Evolutionary conservation across 2,329 filamentous ascomycete species (phyloP), one percentile per base, ranked within the genome.

Genomic region (Ophioceras dolichostomum): DNA sequence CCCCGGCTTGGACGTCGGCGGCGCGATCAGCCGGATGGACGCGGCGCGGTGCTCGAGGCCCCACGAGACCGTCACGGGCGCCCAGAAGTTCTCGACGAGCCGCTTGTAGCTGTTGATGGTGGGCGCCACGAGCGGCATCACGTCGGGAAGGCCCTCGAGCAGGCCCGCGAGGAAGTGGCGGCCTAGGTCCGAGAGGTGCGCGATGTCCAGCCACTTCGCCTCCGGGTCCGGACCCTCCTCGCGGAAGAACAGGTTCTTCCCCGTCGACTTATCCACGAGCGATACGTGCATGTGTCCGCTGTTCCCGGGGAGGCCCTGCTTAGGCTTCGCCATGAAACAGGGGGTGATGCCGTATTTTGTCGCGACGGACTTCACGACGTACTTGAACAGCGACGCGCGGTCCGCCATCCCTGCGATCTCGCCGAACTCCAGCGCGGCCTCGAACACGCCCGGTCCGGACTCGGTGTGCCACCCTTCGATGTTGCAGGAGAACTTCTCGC

Each of bases 81-180:
- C 91, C 91, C 91, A 98, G 62, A 95, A 96, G 62, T 96, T 96
- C 65, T 98, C 91, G 3, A 98, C 91, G 1, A 98, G 72, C 4
- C 91, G 80, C 64, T 98, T 98, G 69, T 98, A 98, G 43, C 85
- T 94, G 69, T 98, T 98, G 53, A 98, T 75, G 1, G 86, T 98
- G 0, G 91, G 91, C 1, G 89, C 91, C 10, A 98, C 68, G 41
- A 96, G 68, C 1, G 91, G 91, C 91, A 98, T 98, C 47, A 96
- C 76, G 52, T 95, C 86, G 2, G 91, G 86, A 4, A 98, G 70
- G 12, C 89, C 91, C 18, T 85, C 80, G 0, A 98, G 70, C 2
- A 98, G 60, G 7, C 91, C 91, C 1, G 91, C 91, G 1, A 98
- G 74, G 62, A 98, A 98, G 48, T 96, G 82, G 10, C 89, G 76